phyloP scores from a whole-genome alignment of 306 rosid genomes.

The Pyrus communis region DNA sequence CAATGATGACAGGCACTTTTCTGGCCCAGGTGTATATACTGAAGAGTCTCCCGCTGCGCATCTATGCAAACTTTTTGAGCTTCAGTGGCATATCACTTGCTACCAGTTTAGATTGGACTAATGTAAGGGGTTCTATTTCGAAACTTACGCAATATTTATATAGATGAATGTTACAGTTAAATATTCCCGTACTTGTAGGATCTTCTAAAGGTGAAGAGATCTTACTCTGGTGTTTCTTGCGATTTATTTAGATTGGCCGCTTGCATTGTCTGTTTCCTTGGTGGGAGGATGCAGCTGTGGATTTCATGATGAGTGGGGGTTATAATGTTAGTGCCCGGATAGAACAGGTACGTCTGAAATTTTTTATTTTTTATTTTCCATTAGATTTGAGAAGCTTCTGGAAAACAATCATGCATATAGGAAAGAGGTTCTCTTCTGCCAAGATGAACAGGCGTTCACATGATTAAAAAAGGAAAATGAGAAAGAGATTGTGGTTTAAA shows the following conservation, averaged over 20 bases:
- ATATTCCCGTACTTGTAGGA: neutral
- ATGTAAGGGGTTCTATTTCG: slow-evolving; percentile 42
- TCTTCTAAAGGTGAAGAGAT: slow-evolving; percentile 9
- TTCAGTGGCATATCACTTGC: slow-evolving; percentile 42
- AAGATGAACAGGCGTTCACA: neutral
- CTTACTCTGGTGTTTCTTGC: slow-evolving; percentile 6
- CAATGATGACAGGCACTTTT: slow-evolving; percentile 14
- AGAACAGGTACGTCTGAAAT: slow-evolving; percentile 39
- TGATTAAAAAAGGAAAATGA: no score
- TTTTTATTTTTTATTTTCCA: neutral
- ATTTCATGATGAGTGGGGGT: slow-evolving; percentile 83
- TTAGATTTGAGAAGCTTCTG: neutral
- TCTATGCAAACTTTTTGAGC: slow-evolving; percentile 50
- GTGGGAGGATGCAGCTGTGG: slow-evolving; percentile 85
- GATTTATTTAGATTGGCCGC: slow-evolving; percentile 55
- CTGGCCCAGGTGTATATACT: slow-evolving; percentile 56
- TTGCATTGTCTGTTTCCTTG: slow-evolving; percentile 81
- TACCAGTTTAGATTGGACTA: slow-evolving; percentile 55
- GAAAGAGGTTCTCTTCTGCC: neutral
- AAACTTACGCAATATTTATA: neutral
- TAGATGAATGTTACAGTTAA: neutral
- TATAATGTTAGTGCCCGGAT: slow-evolving; percentile 56
- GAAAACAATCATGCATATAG: neutral
- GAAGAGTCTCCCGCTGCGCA: slow-evolving; percentile 68
- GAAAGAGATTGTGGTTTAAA: neutral